These are phyloP conservation scores for Ogataea sp. DNA, from an alignment of 805 yeast genomes.

Conservation along the genomic window DNA sequence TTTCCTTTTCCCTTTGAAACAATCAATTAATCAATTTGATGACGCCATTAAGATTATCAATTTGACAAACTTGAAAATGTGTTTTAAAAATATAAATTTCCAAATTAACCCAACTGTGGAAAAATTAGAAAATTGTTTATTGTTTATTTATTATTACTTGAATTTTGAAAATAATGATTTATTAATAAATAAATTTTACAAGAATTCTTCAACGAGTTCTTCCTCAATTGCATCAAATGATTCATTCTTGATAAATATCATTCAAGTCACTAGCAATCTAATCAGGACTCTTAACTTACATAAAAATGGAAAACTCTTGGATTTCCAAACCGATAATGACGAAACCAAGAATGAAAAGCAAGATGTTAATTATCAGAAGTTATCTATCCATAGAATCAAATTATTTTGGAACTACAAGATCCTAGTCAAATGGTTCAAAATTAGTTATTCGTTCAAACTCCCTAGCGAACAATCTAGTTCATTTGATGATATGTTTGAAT, in stretches of 20 bases:
- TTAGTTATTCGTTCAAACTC: slow-evolving; percentile 20
- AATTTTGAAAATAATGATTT: slow-evolving; percentile 23
- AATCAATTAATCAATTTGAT: slow-evolving; percentile 20
- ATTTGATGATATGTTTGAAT: no score
- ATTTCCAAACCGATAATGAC: slow-evolving; percentile 3
- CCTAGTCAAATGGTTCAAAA: slow-evolving; percentile 21
- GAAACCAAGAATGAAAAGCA: no score
- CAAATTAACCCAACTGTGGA: slow-evolving; percentile 34
- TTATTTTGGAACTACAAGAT: slow-evolving; percentile 36
- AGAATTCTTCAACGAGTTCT: no score
- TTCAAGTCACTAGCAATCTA: slow-evolving; percentile 30
- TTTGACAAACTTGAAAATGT: slow-evolving; percentile 32
- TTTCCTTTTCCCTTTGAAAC: slow-evolving; percentile 20
- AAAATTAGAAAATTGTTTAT: slow-evolving; percentile 41
- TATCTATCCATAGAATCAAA: slow-evolving; percentile 27
- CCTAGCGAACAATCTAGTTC: no score
- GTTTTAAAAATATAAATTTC: slow-evolving; percentile 40
- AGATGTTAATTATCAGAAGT: slow-evolving; percentile 14
- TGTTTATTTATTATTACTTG: slow-evolving; percentile 42
- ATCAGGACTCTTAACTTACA: slow-evolving; percentile 37
- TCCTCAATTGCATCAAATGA: slow-evolving; percentile 30
- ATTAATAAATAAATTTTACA: slow-evolving; percentile 17
- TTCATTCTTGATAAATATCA: slow-evolving; percentile 34
- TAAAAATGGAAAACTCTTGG: slow-evolving; percentile 8
- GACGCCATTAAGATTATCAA: slow-evolving; percentile 25